Percentiles rank a stretch among this genome's conserved stretches.
phyloP scores from a whole-genome alignment of 208 protist genomes.

The Angomonas ambiguus region DNA sequence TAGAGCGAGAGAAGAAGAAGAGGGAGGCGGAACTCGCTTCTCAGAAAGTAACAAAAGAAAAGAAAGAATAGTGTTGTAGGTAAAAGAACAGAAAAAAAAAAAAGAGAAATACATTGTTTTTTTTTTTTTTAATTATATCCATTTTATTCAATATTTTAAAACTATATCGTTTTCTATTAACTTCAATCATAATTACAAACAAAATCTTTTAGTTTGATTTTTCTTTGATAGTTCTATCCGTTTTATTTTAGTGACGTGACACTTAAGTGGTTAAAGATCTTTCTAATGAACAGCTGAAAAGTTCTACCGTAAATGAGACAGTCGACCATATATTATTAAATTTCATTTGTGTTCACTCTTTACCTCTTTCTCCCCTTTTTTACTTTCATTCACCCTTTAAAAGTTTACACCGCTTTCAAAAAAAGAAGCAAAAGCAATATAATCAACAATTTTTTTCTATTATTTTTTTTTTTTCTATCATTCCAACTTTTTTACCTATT shows the following conservation, averaged over 20 bases:
- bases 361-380: not conserved
- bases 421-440: not conserved
- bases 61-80: slow-evolving; percentile 14
- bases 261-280: no score
- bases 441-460: not conserved
- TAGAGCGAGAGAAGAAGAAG: slow-evolving; percentile 22
- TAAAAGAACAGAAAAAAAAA: no score
- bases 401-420: not conserved
- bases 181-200: not conserved
- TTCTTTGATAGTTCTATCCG: no score
- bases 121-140: slow-evolving; percentile 1
- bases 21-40: slow-evolving; percentile 9
- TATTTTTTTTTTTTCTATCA: not conserved
- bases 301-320: no score
- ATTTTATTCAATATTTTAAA: not conserved
- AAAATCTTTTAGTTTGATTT: no score
- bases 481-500: not conserved
- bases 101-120: not conserved
- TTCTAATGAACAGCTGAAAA: no score
- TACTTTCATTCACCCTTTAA: not conserved
- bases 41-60: slow-evolving; percentile 14
- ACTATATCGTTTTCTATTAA: not conserved
- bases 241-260: no score
- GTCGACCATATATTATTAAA: not conserved
- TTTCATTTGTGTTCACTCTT: not conserved